Evolutionary conservation across 768 basidiomycete genomes (phyloP), one percentile per base, ranked within the genome.

Genomic region (Harrya chromipes): DNA sequence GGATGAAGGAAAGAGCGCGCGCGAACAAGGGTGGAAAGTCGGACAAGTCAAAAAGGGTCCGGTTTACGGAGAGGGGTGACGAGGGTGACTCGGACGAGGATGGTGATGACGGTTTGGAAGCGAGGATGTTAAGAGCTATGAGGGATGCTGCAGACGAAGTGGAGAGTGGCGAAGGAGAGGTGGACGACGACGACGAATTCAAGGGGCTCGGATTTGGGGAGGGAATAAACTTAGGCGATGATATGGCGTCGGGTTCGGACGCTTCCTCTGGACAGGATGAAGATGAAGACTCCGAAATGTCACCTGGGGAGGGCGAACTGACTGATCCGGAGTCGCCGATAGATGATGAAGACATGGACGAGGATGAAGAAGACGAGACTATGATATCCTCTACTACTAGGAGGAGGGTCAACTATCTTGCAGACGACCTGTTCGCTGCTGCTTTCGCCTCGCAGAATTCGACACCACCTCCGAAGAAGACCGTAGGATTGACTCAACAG

Each of bases 381-480:
- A 20, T 24, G 16, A 38, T 31, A 34, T 27, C 35, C 20, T 19
- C 40, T n/a, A 52, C 21, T 27, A 41, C 40, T 27, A 63, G 69
- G n/a, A 63, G 69, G n/a, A 71, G 73, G 45, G 61, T 71, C 4
- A 70, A 79, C 40, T 79, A 85, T 63, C 81, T 87, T 24, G 82
- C 83, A 2, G 85, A 86, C 57, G 79, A 83, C 53, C 70, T 86
- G 17, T 87, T 87, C 63, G 56, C 69, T 0, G 72, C 81, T 50
- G 84, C 83, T 0, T 80, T 84, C 54, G 59, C 72, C 4, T 69
- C 77, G 2, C 66, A 63, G 35, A 52, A 44, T 34, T 53, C 54
- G 40, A 53, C 56, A 40, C 21, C 19, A 2, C 8, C 13, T 6
- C 12, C 34, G 55, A 47, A 57, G 55, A 58, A 59, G 52, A 46